Base-by-base conservation (phyloP, 1,284 basidiomycete genomes). In the Afroboletus lepidellus region DNA sequence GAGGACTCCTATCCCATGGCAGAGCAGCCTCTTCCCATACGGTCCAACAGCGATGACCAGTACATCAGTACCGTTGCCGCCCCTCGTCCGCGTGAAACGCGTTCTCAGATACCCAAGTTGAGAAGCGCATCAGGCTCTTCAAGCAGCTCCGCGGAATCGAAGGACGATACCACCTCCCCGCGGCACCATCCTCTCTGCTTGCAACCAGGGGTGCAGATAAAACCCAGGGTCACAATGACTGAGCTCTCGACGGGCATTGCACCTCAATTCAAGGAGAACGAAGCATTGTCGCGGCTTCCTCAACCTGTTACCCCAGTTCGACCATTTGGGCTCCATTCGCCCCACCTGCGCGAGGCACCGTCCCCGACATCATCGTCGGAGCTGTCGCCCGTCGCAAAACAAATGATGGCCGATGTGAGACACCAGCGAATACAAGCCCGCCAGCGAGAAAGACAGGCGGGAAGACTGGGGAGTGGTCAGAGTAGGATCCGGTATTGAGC, bases 301-400 rank as follows among this genome's bases (percentile, higher is more conserved):
- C 51, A 67, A 57, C 53, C 56, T 53, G 38, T 68, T 33, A 71
- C 70, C 1, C 66, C 66, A 12, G 34, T 57, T 24, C 67, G 66
- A 24, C 56, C 57, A 12, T 56, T 67, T 50, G 60, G 47, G 66
- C 72, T 74, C 51, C 70, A 65, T 30, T 67, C 69, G 9, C 71
- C 69, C 1, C 53, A 59, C 38, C 37, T 62, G 43, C 52, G 29
- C 59, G 67, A 51, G 56, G 63, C 64, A 29, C 77, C 82, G 3
- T 85, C 84, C 5, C 83, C 85, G n/a, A 77, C 81, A n/a, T 83
- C 79, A 24, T 87, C 86, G 4, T 79, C 84, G 13, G 87, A 89
- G 58, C 69, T 90, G 44, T 89, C 87, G 21, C 84, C 85, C 12
- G 67, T 84, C 32, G 82, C 77, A 8, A 75, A 75, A 57, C 77